These are phyloP conservation scores for Trametes villosa DNA, from an alignment of 768 basidiomycete genomes.

Conservation along the genomic window DNA sequence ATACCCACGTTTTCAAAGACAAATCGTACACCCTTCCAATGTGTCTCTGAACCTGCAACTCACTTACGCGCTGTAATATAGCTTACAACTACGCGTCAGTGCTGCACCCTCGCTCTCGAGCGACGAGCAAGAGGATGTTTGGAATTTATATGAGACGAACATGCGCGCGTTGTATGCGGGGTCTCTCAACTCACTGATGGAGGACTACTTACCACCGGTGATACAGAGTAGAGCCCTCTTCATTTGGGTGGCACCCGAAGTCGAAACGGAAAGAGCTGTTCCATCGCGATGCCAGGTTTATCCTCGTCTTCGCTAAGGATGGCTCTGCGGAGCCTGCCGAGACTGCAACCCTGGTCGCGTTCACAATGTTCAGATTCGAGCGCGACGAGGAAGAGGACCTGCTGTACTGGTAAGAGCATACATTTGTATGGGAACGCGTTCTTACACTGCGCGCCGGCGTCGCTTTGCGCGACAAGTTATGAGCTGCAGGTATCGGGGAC, in stretches of 20 bases:
- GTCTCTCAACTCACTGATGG: not conserved
- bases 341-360: constrained; percentile 38
- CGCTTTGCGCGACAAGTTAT: constrained; percentile 52
- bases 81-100: not conserved
- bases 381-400: constrained; percentile 60
- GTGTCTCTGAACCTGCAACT: too few species aligned
- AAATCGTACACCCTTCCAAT: not conserved
- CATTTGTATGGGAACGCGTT: not conserved
- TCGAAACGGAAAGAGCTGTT: constrained; percentile 25
- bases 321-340: constrained; percentile 17
- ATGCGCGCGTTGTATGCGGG: constrained; percentile 50
- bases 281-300: constrained; percentile 18
- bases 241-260: constrained; percentile 26
- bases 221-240: constrained; percentile 15
- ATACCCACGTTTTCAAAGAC: not conserved
- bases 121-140: constrained; percentile 49
- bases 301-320: constrained; percentile 1
- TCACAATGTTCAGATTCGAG: constrained; percentile 75
- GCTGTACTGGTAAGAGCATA: constrained; percentile 64
- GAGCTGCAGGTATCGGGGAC: constrained; percentile 66
- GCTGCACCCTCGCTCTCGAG: constrained; percentile 39
- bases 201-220: not conserved
- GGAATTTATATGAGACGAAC: constrained; percentile 56
- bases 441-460: not conserved
- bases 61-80: not conserved